A percentile compares a stretch with the other conserved stretches of the same genome.
These are phyloP conservation scores for Phytophthora sp. DNA, from an alignment of 352 stramenopile species.

Conservation along the genomic window DNA sequence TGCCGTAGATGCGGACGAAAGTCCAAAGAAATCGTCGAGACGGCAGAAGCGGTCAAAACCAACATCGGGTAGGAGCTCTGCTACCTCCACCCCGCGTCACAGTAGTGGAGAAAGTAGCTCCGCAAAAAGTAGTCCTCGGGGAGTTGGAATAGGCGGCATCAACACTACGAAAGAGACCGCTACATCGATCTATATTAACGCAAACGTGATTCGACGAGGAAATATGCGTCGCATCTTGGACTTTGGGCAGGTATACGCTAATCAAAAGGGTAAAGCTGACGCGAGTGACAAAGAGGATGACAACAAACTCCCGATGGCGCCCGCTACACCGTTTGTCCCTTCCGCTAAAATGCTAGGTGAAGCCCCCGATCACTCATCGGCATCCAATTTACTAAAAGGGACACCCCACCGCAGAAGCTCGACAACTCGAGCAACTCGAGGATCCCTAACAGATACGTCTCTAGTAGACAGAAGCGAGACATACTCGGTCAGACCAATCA, in stretches of 20 bases:
- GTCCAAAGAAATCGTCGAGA: neutral
- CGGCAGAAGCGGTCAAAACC: neutral
- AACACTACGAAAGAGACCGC: neutral
- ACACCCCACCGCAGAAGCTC: neutral
- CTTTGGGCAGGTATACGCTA: slow-evolving; percentile 3
- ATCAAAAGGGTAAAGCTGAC: neutral
- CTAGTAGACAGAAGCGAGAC: neutral
- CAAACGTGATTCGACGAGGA: slow-evolving; percentile 1
- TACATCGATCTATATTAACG: slow-evolving; percentile 8
- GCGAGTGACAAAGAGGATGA: neutral
- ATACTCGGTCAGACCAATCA: neutral
- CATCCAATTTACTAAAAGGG: neutral
- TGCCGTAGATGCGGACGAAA: neutral
- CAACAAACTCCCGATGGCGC: neutral
- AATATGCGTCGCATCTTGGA: slow-evolving; percentile 5
- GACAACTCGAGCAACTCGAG: neutral
- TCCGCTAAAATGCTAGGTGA: neutral
- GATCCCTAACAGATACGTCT: slow-evolving; percentile 3
- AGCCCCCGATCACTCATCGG: too few species aligned
- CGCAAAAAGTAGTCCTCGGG: neutral
- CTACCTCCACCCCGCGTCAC: neutral
- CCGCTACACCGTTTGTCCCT: neutral
- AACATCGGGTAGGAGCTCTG: neutral
- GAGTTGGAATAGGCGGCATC: neutral
- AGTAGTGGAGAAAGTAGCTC: neutral